Evolutionary conservation across 768 basidiomycete species (phyloP).

Genomic region (Lactarius psammicola): DNA sequence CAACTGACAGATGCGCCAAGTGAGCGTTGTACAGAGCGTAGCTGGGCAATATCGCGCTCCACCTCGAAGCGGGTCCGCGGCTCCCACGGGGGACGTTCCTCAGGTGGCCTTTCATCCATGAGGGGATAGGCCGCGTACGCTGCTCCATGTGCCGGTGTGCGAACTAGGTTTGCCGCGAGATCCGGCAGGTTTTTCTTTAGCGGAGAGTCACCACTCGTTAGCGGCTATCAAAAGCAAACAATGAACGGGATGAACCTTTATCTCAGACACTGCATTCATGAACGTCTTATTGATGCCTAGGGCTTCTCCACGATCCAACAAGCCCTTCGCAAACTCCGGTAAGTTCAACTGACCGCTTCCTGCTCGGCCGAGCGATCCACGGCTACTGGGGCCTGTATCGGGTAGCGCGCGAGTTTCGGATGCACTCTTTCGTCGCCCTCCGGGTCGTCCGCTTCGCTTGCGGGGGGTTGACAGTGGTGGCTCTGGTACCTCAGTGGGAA

Average conservation of each 20-base stretch:
- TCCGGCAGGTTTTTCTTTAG: slow-evolving; percentile 70
- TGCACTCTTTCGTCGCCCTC: slow-evolving; percentile 35
- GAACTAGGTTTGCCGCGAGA: slow-evolving; percentile 63
- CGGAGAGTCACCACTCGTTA: slow-evolving; percentile 6
- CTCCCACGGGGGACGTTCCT: slow-evolving; percentile 69
- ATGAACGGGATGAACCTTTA: slow-evolving; percentile 50
- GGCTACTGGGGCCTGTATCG: slow-evolving; percentile 15
- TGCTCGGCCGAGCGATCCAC: slow-evolving; percentile 30
- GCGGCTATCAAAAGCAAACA: slow-evolving; percentile 12
- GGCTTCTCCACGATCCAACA: slow-evolving; percentile 74
- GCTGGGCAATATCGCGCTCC: slow-evolving; percentile 56
- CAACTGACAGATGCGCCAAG: slow-evolving; percentile 70
- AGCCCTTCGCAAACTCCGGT: slow-evolving; percentile 69
- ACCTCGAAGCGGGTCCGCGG: slow-evolving; percentile 67
- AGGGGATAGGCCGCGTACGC: slow-evolving; percentile 58
- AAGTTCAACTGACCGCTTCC: slow-evolving; percentile 47
- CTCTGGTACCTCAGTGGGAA: slow-evolving; percentile 64
- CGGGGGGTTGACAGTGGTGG: slow-evolving; percentile 40
- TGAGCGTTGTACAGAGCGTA: slow-evolving; percentile 57
- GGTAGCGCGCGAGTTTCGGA: slow-evolving; percentile 19
- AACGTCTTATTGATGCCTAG: slow-evolving; percentile 83
- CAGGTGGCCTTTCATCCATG: slow-evolving; percentile 52
- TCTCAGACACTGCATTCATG: slow-evolving; percentile 75
- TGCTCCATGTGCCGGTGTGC: slow-evolving; percentile 44
- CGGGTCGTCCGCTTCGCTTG: slow-evolving; percentile 37